Evolutionary conservation across 345 rosid species (phyloP), one percentile per base, ranked within the genome.

Genomic region (Hibiscus tridactylites): DNA sequence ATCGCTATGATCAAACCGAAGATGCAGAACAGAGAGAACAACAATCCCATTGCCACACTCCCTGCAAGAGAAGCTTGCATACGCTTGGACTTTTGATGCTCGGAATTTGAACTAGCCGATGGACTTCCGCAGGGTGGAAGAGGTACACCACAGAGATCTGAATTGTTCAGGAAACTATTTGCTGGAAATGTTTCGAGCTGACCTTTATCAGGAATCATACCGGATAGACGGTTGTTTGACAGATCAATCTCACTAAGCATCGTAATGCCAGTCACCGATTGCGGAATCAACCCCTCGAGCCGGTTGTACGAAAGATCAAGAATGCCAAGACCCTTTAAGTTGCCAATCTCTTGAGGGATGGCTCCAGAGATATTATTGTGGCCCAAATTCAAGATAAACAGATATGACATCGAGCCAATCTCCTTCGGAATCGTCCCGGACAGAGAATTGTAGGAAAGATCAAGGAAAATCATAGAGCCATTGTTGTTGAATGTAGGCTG

Each of bases 401-500:
- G 82, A 81, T 86, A 86, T 0, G 81, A 80, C 96, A 89, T 87
- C 0, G 86, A 81, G 39, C 97, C 99, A 42, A 92, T 88, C 89
- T 89, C 96, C 80, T 85, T 86, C 0, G 99, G 99, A 19, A 95
- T 92, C 58, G 65, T 81, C 21, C 97, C 97, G 0, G 91, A 87
- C 72, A 95, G 66, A 74, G 19, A 65, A 78, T 95, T 95, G 79
- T 95, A 75, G 0, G 98, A 95, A 73, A 92, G 83, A 79, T 95
- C 99, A 4, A 95, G 86, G 78, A 95, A 92, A 72, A 92, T 88
- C 91, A 95, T 89, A 2, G 99, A 90, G 21, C 99, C 99, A 8
- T 95, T 95, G 58, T 92, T 80, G 39, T 92, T 82, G 77, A 92
- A 95, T 3, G 92, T 92, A 1, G 96, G 97, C 71, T 89, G 82